Conservation (phyloP, 2,329 filamentous ascomycete genomes). For the Cucurbitaria berberidis region DNA sequence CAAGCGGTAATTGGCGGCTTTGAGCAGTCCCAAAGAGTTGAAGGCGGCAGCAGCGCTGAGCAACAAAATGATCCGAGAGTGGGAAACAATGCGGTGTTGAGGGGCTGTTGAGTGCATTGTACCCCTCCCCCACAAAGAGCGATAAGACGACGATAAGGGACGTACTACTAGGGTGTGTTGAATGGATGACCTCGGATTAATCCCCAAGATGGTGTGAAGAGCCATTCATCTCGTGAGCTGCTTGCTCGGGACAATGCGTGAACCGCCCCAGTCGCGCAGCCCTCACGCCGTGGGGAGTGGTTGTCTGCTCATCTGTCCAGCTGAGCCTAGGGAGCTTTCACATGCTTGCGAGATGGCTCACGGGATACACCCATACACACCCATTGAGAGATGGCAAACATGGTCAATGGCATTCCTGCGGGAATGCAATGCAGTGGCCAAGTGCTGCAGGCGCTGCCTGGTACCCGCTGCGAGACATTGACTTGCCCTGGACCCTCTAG, state of each 20-base stretch:
- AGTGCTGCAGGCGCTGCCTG: constrained; percentile 29
- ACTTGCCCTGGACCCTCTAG: constrained; percentile 32
- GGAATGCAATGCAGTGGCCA: constrained; percentile 23
- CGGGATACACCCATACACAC: constrained; percentile 10
- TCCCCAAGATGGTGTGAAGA: constrained; percentile 37
- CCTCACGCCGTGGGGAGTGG: constrained; percentile 6
- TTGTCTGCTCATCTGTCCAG: constrained; percentile 1
- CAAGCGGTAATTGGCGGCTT: constrained; percentile 28
- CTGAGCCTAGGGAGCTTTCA: constrained; percentile 4
- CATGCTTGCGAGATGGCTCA: constrained; percentile 7
- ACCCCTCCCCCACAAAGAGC: constrained; percentile 26
- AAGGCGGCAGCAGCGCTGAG: constrained; percentile 19
- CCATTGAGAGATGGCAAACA: constrained; percentile 7
- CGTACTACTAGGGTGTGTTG: neutral
- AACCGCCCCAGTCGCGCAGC: constrained; percentile 2
- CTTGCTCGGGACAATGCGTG: constrained; percentile 16
- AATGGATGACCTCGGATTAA: neutral
- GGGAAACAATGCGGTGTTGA: constrained; percentile 8
- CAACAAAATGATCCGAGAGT: constrained; percentile 6
- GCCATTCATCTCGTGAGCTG: constrained; percentile 35
- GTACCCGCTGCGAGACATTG: constrained; percentile 41
- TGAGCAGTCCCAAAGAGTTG: constrained; percentile 7
- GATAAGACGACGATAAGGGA: constrained; percentile 39
- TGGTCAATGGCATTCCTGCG: constrained; percentile 24
- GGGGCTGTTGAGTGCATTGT: constrained; percentile 5